Percentiles rank a stretch among this genome's conserved stretches.
Conservation (phyloP, 2,329 filamentous ascomycete species). For the Beauveria pseudobassiana region DNA sequence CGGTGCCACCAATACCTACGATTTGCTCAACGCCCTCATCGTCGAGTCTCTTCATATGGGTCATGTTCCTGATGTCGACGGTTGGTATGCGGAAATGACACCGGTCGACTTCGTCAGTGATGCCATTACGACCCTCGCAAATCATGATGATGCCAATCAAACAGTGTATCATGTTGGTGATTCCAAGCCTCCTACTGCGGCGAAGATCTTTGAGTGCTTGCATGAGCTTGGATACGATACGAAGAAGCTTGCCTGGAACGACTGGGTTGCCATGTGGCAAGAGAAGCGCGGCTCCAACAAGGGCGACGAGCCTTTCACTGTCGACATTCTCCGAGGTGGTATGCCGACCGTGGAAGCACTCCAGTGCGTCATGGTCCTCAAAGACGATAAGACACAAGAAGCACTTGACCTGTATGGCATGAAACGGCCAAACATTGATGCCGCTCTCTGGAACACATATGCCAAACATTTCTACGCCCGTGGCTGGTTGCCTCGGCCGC, state of each 20-base stretch:
- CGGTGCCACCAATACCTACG: constrained; percentile 70
- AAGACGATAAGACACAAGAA: constrained; percentile 60
- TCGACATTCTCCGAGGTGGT: constrained; percentile 71
- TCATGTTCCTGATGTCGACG: constrained; percentile 60
- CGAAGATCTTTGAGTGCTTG: constrained; percentile 57
- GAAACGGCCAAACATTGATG: constrained; percentile 61
- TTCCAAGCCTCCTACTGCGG: constrained; percentile 60
- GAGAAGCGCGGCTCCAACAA: constrained; percentile 59
- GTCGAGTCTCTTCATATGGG: constrained; percentile 71
- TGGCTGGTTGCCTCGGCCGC: constrained; percentile 64
- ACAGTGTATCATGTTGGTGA: constrained; percentile 69
- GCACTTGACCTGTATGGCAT: constrained; percentile 45
- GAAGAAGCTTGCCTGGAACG: constrained; percentile 56
- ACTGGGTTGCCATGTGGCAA: constrained; percentile 68
- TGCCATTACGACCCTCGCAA: constrained; percentile 62
- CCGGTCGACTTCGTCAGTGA: constrained; percentile 75
- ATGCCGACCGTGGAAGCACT: constrained; percentile 72
- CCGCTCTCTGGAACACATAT: constrained; percentile 66
- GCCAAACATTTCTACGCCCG: constrained; percentile 72
- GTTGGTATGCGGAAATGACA: constrained; percentile 78
- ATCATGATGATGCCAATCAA: constrained; percentile 54
- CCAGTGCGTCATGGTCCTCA: constrained; percentile 63
- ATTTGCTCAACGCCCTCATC: constrained; percentile 67
- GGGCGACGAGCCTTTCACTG: constrained; percentile 65
- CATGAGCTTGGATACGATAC: constrained; percentile 64